Conservation (phyloP, 768 basidiomycete species). For the Tubosaeta sp. region DNA sequence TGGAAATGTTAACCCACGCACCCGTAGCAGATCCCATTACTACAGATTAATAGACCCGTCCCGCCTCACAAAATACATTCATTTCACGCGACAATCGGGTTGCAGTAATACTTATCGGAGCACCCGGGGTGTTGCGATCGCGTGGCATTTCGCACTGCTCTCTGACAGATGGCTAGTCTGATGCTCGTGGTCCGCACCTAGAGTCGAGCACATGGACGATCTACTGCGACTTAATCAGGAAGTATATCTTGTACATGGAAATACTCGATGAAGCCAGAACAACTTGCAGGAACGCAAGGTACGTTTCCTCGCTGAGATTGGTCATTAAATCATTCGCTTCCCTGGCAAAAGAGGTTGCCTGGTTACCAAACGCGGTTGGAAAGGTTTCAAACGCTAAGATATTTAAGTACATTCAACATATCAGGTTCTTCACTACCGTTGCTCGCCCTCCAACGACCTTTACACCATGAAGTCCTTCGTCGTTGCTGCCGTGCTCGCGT, state of each 20-base stretch:
- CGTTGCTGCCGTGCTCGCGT: slow-evolving; percentile 1
- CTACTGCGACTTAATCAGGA: neutral
- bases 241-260: neutral
- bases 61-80: slow-evolving; percentile 1
- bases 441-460: neutral
- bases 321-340: neutral
- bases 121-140: neutral
- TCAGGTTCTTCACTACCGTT: neutral
- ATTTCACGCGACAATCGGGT: neutral
- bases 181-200: neutral
- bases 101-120: neutral
- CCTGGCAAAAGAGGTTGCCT: neutral
- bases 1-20: slow-evolving; percentile 1
- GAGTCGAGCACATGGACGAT: neutral
- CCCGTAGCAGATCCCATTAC: neutral
- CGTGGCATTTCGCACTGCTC: neutral
- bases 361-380: neutral
- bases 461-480: slow-evolving; percentile 8
- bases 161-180: neutral
- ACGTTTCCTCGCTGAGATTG: neutral
- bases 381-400: neutral
- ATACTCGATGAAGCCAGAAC: neutral
- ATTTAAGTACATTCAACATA: neutral
- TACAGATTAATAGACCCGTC: slow-evolving; percentile 5
- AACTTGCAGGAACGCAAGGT: neutral